Percentiles rank a stretch among this genome's conserved stretches.
Evolutionary conservation across 192 early-diverging fungal species (phyloP).

Genomic region (Tieghemiomyces parasiticus): DNA sequence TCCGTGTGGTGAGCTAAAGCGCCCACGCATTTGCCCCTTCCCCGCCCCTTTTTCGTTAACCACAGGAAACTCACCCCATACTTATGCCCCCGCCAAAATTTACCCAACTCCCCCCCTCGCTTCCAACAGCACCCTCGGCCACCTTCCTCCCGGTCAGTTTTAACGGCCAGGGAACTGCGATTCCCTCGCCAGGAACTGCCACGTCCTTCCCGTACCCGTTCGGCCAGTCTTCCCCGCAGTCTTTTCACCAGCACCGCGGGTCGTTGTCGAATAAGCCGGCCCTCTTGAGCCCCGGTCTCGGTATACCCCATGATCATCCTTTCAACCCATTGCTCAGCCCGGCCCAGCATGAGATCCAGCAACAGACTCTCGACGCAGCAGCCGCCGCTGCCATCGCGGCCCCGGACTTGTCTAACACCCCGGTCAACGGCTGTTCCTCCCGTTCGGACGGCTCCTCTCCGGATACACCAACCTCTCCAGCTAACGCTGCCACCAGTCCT

Average conservation of each 20-base stretch:
- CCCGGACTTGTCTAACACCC: not conserved
- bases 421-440: not conserved
- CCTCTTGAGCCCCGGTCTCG: not conserved
- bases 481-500: not conserved
- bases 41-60: not conserved
- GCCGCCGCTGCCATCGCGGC: not conserved
- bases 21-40: not conserved
- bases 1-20: not conserved
- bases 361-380: not conserved
- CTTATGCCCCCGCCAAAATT: no score
- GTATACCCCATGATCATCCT: not conserved
- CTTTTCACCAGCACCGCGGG: not conserved
- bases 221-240: no score
- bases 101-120: no score
- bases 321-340: not conserved
- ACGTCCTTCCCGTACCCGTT: not conserved
- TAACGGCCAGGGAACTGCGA: not conserved
- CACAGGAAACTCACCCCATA: no score
- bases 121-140: not conserved
- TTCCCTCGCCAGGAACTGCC: not conserved
- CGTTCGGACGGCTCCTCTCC: not conserved
- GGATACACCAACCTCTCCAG: not conserved
- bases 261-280: no score
- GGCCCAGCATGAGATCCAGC: not conserved
- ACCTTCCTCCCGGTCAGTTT: not conserved